Conservation (phyloP, 2,329 filamentous ascomycete genomes). For the Claviceps sp. region DNA sequence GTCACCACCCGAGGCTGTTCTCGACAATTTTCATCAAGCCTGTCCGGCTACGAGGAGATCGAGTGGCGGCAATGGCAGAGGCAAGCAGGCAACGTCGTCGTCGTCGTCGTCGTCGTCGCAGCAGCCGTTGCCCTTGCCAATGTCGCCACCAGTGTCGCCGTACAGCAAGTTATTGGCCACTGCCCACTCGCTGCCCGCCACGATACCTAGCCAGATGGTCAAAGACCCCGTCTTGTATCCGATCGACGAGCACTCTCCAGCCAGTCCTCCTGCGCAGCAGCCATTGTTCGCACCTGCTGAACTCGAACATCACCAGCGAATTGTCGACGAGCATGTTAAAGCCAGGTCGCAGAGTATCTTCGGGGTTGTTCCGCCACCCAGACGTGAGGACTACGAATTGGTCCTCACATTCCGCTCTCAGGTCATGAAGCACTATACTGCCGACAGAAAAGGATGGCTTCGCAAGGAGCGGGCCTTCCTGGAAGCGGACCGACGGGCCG, state of each 20-base stretch:
- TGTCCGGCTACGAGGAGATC: slow-evolving; percentile 4
- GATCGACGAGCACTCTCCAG: slow-evolving; percentile 23
- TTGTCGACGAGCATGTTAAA: slow-evolving; percentile 37
- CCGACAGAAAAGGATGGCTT: slow-evolving; percentile 34
- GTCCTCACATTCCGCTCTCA: slow-evolving; percentile 39
- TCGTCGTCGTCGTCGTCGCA: slow-evolving; percentile 20
- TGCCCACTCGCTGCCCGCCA: slow-evolving; percentile 15
- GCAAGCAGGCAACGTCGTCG: slow-evolving; percentile 14
- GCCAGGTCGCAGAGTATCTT: slow-evolving; percentile 31
- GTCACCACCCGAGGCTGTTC: slow-evolving; percentile 46
- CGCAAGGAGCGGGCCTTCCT: slow-evolving; percentile 37
- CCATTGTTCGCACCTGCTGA: slow-evolving; percentile 36
- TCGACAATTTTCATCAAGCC: slow-evolving; percentile 35
- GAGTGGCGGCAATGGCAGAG: slow-evolving; percentile 11
- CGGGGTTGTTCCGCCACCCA: slow-evolving; percentile 30
- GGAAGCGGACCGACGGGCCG: slow-evolving; percentile 30
- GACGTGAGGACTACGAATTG: slow-evolving; percentile 39
- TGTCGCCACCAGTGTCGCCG: slow-evolving; percentile 46
- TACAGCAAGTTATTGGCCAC: slow-evolving; percentile 27
- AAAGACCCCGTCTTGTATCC: slow-evolving; percentile 49
- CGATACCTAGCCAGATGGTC: slow-evolving; percentile 18
- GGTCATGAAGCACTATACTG: slow-evolving; percentile 31
- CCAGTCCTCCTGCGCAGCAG: slow-evolving; percentile 29
- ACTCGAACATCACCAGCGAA: slow-evolving; percentile 26
- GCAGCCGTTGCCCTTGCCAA: slow-evolving; percentile 26